Conservation (phyloP, 164 flowering plant genomes). For the Vitis riparia region DNA sequence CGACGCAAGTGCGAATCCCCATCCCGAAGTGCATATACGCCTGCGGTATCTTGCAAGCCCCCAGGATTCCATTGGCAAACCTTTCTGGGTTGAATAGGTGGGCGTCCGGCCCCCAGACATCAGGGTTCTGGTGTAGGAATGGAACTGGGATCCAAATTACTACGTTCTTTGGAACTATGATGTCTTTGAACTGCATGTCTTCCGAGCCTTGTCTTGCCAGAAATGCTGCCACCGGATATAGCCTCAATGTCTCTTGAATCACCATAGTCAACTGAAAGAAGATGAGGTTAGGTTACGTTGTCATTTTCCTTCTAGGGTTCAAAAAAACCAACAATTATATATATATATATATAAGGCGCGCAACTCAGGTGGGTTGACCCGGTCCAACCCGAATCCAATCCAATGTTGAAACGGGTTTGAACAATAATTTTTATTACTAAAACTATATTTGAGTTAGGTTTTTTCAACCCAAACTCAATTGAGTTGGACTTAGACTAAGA, state of each 20-base stretch:
- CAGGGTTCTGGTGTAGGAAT: slow-evolving; percentile 31
- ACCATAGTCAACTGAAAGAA: slow-evolving; percentile 44
- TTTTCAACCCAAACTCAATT: no score
- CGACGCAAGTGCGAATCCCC: slow-evolving; percentile 42
- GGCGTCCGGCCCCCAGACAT: slow-evolving; percentile 46
- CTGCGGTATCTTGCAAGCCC: slow-evolving; percentile 47
- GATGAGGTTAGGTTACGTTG: no score
- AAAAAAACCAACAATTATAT: no score
- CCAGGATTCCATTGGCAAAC: slow-evolving; percentile 36
- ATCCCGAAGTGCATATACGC: slow-evolving; percentile 54
- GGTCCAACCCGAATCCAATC: no score
- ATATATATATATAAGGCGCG: no score
- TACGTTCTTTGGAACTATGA: slow-evolving; percentile 43
- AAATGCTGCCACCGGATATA: slow-evolving; percentile 46
- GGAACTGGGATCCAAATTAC: slow-evolving; percentile 33
- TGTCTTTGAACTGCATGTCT: slow-evolving; percentile 32
- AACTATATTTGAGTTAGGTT: no score
- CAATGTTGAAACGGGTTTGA: no score
- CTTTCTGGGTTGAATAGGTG: slow-evolving; percentile 48
- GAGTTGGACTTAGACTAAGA: no score
- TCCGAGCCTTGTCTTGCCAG: slow-evolving; percentile 36
- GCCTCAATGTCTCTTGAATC: slow-evolving; percentile 54
- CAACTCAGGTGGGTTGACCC: no score
- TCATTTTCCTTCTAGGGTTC: no score
- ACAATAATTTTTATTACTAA: no score